Conservation (phyloP, 129 eudicot species). For the Mikania micrantha region DNA sequence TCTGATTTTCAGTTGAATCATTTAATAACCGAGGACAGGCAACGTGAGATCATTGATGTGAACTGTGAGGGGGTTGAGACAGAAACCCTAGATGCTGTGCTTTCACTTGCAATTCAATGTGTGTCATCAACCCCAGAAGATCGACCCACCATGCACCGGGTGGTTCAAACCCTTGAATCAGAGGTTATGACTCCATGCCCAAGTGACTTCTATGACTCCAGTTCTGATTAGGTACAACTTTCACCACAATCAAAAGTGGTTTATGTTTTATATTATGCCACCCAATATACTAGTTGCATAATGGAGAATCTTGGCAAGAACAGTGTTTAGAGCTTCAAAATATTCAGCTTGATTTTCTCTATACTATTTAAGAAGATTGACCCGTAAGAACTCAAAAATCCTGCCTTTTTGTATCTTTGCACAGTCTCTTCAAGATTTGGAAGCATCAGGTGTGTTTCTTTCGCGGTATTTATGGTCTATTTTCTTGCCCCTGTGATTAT, state of each 20-base stretch:
- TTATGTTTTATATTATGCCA: constrained; percentile 22
- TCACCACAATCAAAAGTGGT: constrained; percentile 18
- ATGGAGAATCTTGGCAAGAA: too few species aligned
- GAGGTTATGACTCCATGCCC: constrained; percentile 99
- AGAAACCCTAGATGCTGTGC: constrained; percentile 72
- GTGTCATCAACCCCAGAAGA: constrained; percentile 89
- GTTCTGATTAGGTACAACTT: constrained; percentile 45
- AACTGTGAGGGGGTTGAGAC: constrained; percentile 75
- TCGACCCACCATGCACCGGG: constrained; percentile 95
- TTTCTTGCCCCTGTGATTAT: constrained; percentile 30
- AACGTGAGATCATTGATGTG: constrained; percentile 75
- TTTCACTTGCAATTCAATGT: constrained; percentile 74
- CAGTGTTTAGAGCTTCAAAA: too few species aligned
- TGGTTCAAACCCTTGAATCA: constrained; percentile 88
- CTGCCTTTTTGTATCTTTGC: background rate
- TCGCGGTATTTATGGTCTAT: constrained; percentile 19
- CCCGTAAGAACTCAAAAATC: background rate
- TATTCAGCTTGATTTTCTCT: constrained; percentile 4
- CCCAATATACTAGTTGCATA: constrained; percentile 6
- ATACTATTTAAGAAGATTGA: background rate
- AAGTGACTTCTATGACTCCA: constrained; percentile 92
- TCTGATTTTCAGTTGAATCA: constrained; percentile 63
- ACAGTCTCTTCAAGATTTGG: too few species aligned
- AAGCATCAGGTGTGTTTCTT: constrained; percentile 12
- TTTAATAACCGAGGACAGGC: constrained; percentile 72